phyloP scores from a whole-genome alignment of 495 filamentous ascomycete genomes.

The Evernia prunastri region DNA sequence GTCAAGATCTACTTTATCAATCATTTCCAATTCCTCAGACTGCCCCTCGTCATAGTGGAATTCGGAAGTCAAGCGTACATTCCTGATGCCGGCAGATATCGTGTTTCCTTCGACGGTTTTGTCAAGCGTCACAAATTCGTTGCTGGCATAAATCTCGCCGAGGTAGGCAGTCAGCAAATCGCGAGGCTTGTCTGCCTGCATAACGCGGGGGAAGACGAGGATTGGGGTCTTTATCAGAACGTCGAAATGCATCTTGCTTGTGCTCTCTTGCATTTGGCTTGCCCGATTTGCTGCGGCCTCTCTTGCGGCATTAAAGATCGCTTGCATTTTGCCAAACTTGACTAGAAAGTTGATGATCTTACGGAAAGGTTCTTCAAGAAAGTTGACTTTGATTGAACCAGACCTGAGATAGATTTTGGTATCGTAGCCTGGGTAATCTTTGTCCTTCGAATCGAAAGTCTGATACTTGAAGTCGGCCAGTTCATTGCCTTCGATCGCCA shows the following conservation, averaged over 20 bases:
- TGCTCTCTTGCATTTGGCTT: conserved; percentile 82
- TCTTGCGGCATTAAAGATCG: conserved; percentile 93
- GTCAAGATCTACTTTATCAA: conserved; percentile 89
- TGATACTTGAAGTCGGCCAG: conserved; percentile 98
- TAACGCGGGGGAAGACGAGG: conserved; percentile 77
- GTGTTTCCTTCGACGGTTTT: conserved; percentile 71
- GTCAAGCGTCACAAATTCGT: conserved; percentile 74
- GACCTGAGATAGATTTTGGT: conserved; percentile 82
- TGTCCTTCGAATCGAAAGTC: conserved; percentile 74
- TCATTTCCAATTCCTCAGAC: conserved; percentile 85
- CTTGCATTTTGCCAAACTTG: conserved; percentile 99
- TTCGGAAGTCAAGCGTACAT: conserved; percentile 81
- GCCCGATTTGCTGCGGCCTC: conserved; percentile 94
- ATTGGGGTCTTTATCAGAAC: conserved; percentile 91
- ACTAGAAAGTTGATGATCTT: conserved; percentile 97
- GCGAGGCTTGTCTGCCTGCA: conserved; percentile 55
- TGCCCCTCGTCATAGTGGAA: conserved; percentile 71
- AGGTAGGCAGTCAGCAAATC: conserved; percentile 89
- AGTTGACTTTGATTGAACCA: conserved; percentile 92
- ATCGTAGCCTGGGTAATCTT: conserved; percentile 88
- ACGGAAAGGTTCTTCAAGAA: conserved; percentile 91
- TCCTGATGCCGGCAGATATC: conserved; percentile 82
- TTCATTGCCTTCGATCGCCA: conserved; percentile 91
- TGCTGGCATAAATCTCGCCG: conserved; percentile 94
- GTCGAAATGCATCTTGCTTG: conserved; percentile 86